Evolutionary conservation across 768 basidiomycete genomes (phyloP), one percentile per base, ranked within the genome.

Genomic region (Trametes coccinea): DNA sequence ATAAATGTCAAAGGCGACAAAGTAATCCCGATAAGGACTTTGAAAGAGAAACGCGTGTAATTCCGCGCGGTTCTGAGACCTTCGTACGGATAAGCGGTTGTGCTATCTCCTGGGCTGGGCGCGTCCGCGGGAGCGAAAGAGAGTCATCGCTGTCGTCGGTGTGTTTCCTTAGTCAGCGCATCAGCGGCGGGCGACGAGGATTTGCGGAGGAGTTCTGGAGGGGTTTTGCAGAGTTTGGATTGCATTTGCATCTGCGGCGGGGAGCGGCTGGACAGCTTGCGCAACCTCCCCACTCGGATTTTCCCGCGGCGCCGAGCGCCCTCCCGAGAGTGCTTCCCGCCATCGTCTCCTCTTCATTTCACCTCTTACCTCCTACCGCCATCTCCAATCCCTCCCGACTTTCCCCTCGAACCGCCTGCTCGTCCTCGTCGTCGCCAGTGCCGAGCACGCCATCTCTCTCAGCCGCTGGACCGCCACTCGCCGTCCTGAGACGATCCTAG

Each of bases 231-330:
- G 34, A 37, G 34, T 31, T 49, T 29, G 6, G 29, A 30, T 49
- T 49, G 48, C 13, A 49, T 31, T 43, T 34, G 2, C n/a, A 16
- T 29, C 22, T 14, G 17, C 49, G 40, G 57, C 57, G 30, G 53
- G 11, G 11, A 10, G 51, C 53, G 62, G 55, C 61, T 46, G 30
- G 43, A 48, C 11, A 34, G 64, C 64, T 65, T 65, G 64, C 64
- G 64, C 60, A 61, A 54, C 57, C 61, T 52, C 45, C 48, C 9
- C 33, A 40, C 53, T 59, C 61, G 62, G 62, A 37, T 44, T 51
- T 56, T 50, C 62, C 62, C 62, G 62, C 49, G 48, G 53, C 40
- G 29, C 6, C 40, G 39, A 52, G 54, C 62, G 58, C 62, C 61
- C 53, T 44, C 53, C 53, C 62, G 52, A 51, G 54, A 40, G 46